Evolutionary conservation across 139 green algal species (phyloP).

Genomic region (Picochlorum sp.): DNA sequence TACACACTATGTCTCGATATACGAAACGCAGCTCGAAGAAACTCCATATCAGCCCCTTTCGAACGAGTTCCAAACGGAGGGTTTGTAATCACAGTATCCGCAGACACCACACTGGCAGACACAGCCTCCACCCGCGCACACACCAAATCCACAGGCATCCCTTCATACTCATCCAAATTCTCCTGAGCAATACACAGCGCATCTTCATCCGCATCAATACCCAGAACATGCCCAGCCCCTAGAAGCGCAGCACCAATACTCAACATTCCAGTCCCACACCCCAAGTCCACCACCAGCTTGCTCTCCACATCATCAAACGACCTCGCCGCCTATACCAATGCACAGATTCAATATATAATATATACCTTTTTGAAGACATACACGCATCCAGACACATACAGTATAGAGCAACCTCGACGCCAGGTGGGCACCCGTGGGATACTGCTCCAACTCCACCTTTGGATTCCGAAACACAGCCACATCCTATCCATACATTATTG

Average conservation of each 20-base stretch:
- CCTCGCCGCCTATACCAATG: slow-evolving; percentile 37
- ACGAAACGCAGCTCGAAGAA: slow-evolving; percentile 63
- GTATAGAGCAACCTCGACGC: slow-evolving; percentile 76
- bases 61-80: slow-evolving; percentile 85
- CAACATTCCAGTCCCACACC: slow-evolving; percentile 85
- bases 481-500: slow-evolving; percentile 33
- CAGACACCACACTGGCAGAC: slow-evolving; percentile 34
- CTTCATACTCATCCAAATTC: slow-evolving; percentile 73
- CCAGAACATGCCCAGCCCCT: slow-evolving; percentile 65
- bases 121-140: slow-evolving; percentile 41
- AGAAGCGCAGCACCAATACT: slow-evolving; percentile 71
- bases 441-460: slow-evolving; percentile 90
- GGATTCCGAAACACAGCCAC: slow-evolving; percentile 59
- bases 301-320: slow-evolving; percentile 68
- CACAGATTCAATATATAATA: too few species aligned
- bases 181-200: slow-evolving; percentile 54
- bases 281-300: slow-evolving; percentile 73
- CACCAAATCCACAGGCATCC: slow-evolving; percentile 59
- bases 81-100: slow-evolving; percentile 90
- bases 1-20: slow-evolving; percentile 58
- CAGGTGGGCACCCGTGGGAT: slow-evolving; percentile 77
- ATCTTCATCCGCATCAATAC: slow-evolving; percentile 77
- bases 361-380: too few species aligned
- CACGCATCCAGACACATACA: slow-evolving; percentile 24
- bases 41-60: slow-evolving; percentile 86